Percentiles rank a stretch among this genome's conserved stretches.
Evolutionary conservation across 2,329 filamentous ascomycete species (phyloP).

Genomic region (Fusarium sp.): DNA sequence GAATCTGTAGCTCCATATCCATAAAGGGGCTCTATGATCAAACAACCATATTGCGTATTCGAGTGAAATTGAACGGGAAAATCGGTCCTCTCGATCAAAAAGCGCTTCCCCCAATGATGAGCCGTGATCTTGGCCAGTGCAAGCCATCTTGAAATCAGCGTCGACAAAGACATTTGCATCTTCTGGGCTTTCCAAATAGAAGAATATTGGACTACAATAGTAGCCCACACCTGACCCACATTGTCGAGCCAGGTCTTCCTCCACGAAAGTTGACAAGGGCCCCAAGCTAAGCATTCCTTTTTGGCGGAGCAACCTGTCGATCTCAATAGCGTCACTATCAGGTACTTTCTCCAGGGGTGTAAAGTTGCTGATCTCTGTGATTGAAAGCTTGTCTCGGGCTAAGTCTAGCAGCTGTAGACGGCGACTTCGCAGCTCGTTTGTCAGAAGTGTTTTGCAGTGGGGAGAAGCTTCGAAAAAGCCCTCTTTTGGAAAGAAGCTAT

Average conservation of each 20-base stretch:
- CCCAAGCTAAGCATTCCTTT: fast-evolving
- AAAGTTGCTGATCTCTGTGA: fast-evolving
- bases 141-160: fast-evolving
- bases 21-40: fast-evolving
- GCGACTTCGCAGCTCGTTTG: background rate
- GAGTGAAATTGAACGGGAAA: background rate
- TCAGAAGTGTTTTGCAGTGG: background rate
- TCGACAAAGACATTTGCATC: background rate
- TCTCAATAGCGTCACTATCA: fast-evolving
- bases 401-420: background rate
- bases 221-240: fast-evolving
- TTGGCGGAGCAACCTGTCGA: fast-evolving
- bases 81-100: fast-evolving
- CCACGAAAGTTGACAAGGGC: fast-evolving
- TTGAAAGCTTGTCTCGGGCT: background rate
- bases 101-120: fast-evolving
- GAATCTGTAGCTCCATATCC: background rate
- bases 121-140: fast-evolving
- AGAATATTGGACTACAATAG: background rate
- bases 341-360: fast-evolving
- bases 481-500: too few relatives aligned
- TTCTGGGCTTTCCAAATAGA: fast-evolving
- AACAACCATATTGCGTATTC: background rate
- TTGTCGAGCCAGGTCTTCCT: fast-evolving
- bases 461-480: background rate